Conservation (phyloP, 352 stramenopile species). For the Globisporangium cystogenes region DNA sequence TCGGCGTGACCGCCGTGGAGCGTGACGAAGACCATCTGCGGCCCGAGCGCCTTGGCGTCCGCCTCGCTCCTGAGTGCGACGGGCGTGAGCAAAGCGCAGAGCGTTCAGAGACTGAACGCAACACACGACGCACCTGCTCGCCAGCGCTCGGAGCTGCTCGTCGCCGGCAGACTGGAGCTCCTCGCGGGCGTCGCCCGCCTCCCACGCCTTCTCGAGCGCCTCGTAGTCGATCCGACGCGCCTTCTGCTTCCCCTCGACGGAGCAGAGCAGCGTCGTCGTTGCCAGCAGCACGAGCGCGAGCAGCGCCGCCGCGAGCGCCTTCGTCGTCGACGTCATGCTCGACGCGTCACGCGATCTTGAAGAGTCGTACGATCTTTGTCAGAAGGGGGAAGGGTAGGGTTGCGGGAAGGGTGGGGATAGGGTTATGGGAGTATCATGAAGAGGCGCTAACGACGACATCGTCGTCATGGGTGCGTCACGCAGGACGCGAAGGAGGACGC, state of each 20-base stretch:
- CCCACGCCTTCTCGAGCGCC: slow-evolving; percentile 61
- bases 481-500: no score
- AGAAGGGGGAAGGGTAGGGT: no score
- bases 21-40: slow-evolving; percentile 81
- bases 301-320: no score
- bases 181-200: slow-evolving; percentile 32
- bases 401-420: no score
- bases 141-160: slow-evolving; percentile 43
- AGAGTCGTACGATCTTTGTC: no score
- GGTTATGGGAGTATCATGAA: no score
- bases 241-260: neutral
- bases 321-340: no score
- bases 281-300: slow-evolving; percentile 3
- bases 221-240: slow-evolving; percentile 48
- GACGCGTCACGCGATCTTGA: no score
- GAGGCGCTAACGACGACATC: no score
- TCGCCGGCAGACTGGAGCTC: slow-evolving; percentile 45
- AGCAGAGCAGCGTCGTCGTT: neutral
- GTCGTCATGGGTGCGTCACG: no score
- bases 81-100: no score
- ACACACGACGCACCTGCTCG: slow-evolving; percentile 21
- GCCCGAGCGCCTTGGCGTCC: slow-evolving; percentile 46
- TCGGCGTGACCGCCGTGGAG: slow-evolving; percentile 22
- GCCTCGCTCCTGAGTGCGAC: slow-evolving; percentile 23
- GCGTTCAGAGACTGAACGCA: no score